Evolutionary conservation across 2,329 filamentous ascomycete species (phyloP).

Genomic region (Colletotrichum incanum): DNA sequence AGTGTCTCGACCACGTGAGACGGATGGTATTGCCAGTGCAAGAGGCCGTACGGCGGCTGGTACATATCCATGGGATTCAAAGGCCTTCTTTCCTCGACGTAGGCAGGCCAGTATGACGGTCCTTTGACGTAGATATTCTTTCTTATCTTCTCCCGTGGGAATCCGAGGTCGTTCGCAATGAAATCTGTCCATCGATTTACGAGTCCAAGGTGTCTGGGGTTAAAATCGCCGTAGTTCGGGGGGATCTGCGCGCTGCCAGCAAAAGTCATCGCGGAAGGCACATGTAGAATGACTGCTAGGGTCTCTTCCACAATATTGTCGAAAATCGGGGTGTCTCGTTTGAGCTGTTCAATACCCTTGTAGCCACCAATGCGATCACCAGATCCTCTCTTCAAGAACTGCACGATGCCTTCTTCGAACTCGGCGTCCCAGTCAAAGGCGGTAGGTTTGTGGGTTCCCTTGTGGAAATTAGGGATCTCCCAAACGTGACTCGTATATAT

Average conservation of each 20-base stretch:
- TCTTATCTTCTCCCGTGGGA: slow-evolving; percentile 6
- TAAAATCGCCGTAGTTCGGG: slow-evolving; percentile 13
- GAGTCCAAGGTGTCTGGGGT: background rate
- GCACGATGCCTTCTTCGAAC: slow-evolving; percentile 8
- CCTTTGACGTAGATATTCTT: slow-evolving; percentile 1
- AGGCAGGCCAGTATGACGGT: slow-evolving; percentile 8
- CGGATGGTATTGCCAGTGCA: slow-evolving; percentile 30
- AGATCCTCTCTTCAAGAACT: slow-evolving; percentile 8
- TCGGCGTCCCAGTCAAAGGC: slow-evolving; percentile 6
- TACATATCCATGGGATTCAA: slow-evolving; percentile 1
- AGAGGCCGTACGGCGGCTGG: slow-evolving; percentile 6
- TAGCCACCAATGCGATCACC: slow-evolving; percentile 3
- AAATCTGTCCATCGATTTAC: background rate
- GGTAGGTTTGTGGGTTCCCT: background rate
- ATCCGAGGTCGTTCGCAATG: slow-evolving; percentile 2
- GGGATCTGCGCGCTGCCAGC: background rate
- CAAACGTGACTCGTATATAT: slow-evolving; percentile 38
- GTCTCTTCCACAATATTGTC: background rate
- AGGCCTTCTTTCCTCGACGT: background rate
- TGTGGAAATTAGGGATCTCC: slow-evolving; percentile 33
- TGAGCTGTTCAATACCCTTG: slow-evolving; percentile 9
- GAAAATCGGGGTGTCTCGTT: background rate
- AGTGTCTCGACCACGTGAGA: slow-evolving; percentile 8
- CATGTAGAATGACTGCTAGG: background rate
- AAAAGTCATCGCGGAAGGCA: background rate